Evolutionary conservation across 2,329 filamentous ascomycete genomes (phyloP), one percentile per base, ranked within the genome.

Genomic region (Cytospora piceicola): DNA sequence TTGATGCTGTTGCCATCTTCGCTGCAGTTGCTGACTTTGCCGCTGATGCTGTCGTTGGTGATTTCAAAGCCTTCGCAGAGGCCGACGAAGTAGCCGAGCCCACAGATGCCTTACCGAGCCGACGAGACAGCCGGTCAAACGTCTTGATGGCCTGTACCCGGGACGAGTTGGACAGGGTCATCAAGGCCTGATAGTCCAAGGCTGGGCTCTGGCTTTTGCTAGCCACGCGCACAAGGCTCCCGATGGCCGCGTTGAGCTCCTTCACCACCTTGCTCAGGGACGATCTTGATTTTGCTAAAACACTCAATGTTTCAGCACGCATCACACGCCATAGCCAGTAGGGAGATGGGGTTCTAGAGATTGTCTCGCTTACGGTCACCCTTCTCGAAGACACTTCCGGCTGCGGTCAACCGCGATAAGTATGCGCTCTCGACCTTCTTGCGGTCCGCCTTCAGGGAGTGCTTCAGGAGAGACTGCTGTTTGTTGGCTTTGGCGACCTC

Each of bases 131-230:
- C 20, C 77, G 76, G 59, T 82, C 77, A 62, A 86, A 84, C 9
- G 82, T 76, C 63, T 76, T 75, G 66, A 85, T 77, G 1, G 82
- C 81, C 58, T 84, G 80, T n/a, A 77, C 66, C 30, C 82, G 76
- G 0, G 82, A 84, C 3, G 78, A 72, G 65, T 79, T 80, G 4
- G 82, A 85, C 32, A 85, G 70, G 7, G 78, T 76, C 66, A 80
- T 73, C 32, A 86, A 76, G 2, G 80, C 80, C 30, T 77, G 75
- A 67, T 82, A 84, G 72, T 83, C 80, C 52, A 83, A 70, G 32
- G 70, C 70, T 1, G 75, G 76, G 42, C 71, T 70, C 54, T 75
- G 72, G 20, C 73, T 71, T 39, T 72, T 74, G 61, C 72, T 76
- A 20, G 76, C 76, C 49, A 76, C 69, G n/a, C 73, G 72, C 59